Conservation (phyloP, 2,329 filamentous ascomycete species). For the Diaporthe caulivora region DNA sequence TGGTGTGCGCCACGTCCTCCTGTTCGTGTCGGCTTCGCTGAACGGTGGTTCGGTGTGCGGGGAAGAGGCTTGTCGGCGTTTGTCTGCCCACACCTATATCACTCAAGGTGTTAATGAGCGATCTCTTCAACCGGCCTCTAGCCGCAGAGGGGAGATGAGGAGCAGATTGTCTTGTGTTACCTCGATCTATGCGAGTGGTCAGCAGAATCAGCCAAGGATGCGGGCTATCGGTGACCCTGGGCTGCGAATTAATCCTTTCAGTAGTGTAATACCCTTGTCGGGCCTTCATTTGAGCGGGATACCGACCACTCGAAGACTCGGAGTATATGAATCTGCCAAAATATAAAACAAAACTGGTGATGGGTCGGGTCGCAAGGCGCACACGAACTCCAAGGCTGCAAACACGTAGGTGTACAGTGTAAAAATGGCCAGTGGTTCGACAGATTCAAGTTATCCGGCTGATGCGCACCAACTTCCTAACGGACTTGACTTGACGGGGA, state of each 20-base stretch:
- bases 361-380: no score
- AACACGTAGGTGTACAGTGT: no score
- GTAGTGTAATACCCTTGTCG: not conserved
- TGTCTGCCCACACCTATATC: not conserved
- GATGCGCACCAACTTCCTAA: no score
- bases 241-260: not conserved
- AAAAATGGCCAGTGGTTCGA: no score
- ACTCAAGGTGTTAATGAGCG: not conserved
- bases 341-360: no score
- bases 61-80: conserved; percentile 9
- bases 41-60: conserved; percentile 16
- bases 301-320: no score
- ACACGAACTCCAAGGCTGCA: not conserved
- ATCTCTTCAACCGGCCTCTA: not conserved
- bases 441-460: no score
- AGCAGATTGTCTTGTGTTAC: not conserved
- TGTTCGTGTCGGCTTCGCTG: not conserved
- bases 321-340: no score
- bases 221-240: not conserved
- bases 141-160: not conserved
- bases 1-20: conserved; percentile 4
- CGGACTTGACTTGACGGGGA: no score
- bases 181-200: not conserved
- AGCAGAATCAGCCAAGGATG: not conserved
- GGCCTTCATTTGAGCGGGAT: no score